phyloP scores from a whole-genome alignment of 495 filamentous ascomycete species.

The Terfezia claveryi region DNA sequence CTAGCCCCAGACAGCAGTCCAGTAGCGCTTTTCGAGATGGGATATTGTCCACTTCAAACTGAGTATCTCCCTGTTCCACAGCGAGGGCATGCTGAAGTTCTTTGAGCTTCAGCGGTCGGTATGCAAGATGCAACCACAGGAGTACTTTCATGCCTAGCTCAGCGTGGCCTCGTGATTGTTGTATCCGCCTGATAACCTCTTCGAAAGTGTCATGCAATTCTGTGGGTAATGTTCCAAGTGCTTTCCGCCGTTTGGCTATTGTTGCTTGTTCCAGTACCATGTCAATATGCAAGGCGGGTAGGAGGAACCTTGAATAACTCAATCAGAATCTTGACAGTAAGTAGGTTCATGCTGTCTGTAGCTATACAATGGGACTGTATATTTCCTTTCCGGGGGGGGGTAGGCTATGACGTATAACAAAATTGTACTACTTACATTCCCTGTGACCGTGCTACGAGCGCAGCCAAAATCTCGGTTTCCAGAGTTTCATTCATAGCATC shows the following conservation, averaged over 20 bases:
- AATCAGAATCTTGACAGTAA: not conserved
- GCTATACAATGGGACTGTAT: too few relatives aligned
- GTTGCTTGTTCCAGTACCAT: not conserved
- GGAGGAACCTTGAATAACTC: not conserved
- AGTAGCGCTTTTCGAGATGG: not conserved
- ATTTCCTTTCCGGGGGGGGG: too few relatives aligned
- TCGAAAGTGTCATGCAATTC: not conserved
- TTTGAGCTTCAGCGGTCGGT: not conserved
- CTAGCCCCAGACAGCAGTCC: constrained; percentile 6
- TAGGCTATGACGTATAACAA: too few relatives aligned
- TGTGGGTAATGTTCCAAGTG: not conserved
- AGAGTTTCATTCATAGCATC: not conserved
- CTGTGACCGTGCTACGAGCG: too few relatives aligned
- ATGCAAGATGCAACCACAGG: not conserved
- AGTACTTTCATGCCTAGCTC: not conserved
- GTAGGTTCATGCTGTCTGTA: too few relatives aligned
- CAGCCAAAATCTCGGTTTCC: not conserved
- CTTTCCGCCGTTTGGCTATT: not conserved
- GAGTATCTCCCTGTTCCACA: not conserved
- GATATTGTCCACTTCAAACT: not conserved
- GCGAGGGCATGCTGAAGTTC: not conserved
- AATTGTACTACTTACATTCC: too few relatives aligned
- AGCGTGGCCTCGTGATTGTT: not conserved
- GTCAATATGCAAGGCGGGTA: not conserved
- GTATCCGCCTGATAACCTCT: not conserved